phyloP scores from a whole-genome alignment of 2,329 filamentous ascomycete genomes.

The Monosporascus sp. region DNA sequence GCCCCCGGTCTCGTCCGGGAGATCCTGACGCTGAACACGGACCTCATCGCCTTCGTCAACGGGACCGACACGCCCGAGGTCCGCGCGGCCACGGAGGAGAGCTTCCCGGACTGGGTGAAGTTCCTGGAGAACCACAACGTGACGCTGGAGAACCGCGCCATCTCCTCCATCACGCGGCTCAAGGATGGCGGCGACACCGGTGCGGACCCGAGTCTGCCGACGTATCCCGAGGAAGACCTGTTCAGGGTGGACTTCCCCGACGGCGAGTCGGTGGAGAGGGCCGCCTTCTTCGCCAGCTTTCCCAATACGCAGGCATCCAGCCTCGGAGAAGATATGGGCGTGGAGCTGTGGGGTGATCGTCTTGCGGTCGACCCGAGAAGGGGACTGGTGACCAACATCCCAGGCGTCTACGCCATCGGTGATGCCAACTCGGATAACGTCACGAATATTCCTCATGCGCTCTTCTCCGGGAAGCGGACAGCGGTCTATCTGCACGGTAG shows the following conservation, averaged over 20 bases:
- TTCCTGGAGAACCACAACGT: slow-evolving; percentile 48
- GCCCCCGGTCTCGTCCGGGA: slow-evolving; percentile 43
- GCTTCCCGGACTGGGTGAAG: slow-evolving; percentile 41
- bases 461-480: slow-evolving; percentile 53
- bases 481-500: slow-evolving; percentile 54
- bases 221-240: slow-evolving; percentile 44
- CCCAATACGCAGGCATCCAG: slow-evolving; percentile 41
- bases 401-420: slow-evolving; percentile 53
- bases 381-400: slow-evolving; percentile 46
- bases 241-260: slow-evolving; percentile 50
- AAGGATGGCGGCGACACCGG: slow-evolving; percentile 30
- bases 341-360: slow-evolving; percentile 38
- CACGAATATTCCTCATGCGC: slow-evolving; percentile 57
- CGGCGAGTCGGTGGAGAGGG: slow-evolving; percentile 39
- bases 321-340: slow-evolving; percentile 42
- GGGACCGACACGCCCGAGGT: slow-evolving; percentile 47
- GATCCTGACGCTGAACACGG: slow-evolving; percentile 47
- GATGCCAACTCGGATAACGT: slow-evolving; percentile 56
- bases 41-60: slow-evolving; percentile 55
- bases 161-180: slow-evolving; percentile 43
- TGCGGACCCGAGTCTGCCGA: slow-evolving; percentile 37
- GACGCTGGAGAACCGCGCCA: slow-evolving; percentile 50
- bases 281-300: slow-evolving; percentile 48
- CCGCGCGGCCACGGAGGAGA: slow-evolving; percentile 33
- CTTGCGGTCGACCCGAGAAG: slow-evolving; percentile 35